Conservation (phyloP, 1,284 basidiomycete genomes). For the Veloporphyrellus conicus region DNA sequence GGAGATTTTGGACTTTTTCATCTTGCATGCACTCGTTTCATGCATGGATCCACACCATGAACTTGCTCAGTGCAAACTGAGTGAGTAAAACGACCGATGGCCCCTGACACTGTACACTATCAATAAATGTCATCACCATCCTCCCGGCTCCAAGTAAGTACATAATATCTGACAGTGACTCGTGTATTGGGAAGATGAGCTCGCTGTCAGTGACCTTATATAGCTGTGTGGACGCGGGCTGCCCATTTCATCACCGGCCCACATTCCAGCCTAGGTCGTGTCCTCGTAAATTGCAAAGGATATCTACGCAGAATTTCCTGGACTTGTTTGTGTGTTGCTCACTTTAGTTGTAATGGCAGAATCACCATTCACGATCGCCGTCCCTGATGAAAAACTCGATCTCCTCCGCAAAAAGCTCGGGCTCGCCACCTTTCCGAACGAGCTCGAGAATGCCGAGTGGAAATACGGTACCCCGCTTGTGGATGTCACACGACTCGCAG, state of each 20-base stretch:
- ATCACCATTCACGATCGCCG: conserved; percentile 28
- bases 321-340: background rate
- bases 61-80: too few species aligned
- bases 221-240: too few species aligned
- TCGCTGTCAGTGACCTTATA: too few species aligned
- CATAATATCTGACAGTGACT: background rate
- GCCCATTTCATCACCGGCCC: too few species aligned
- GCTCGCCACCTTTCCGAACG: conserved; percentile 38
- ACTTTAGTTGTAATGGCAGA: conserved; percentile 4
- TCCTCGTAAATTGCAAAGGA: too few species aligned
- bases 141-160: background rate
- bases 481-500: conserved; percentile 37
- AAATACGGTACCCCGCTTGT: conserved; percentile 39
- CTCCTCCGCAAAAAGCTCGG: conserved; percentile 33
- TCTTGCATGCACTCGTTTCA: too few species aligned
- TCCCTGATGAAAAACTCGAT: conserved; percentile 31
- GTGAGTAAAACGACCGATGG: too few species aligned
- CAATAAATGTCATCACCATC: too few species aligned
- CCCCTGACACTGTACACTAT: too few species aligned
- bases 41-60: too few species aligned
- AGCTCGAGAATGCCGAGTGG: conserved; percentile 37
- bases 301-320: background rate
- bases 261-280: background rate
- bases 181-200: too few species aligned
- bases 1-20: too few species aligned